Base-by-base conservation (phyloP, 1,139 yeast genomes). In the Debaryomyces robertsiae region DNA sequence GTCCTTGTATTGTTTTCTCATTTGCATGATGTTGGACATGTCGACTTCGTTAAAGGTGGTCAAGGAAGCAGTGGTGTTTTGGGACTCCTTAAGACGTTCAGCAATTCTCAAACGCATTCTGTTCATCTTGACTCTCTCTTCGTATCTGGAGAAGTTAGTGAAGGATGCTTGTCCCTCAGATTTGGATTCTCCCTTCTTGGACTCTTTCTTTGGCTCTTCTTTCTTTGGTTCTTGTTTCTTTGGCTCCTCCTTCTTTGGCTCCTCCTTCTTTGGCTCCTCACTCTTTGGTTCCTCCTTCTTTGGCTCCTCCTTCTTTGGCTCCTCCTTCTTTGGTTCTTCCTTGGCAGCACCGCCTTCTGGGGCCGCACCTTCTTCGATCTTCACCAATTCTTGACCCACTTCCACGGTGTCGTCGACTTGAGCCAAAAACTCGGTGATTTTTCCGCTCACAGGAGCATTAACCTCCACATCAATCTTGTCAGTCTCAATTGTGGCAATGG, bases 61-160 rank as follows among this genome's bases (percentile, higher is more conserved):
- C 63, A 93, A 81, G 39, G 98, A 89, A 36, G 99, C 99, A 52
- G 98, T 96, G 42, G 98, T 90, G 77, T 93, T 93, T 74, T 93
- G 99, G 29, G 98, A 87, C 76, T 94, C 98, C 87, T 93, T 93
- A 65, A 93, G 85, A 74, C 99, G 89, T 77, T 94, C 98, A 45
- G 98, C 97, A 54, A 94, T 94, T 80, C 99, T 88, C 71, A 88
- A 74, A 75, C 99, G 87, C 98, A 93, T 94, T 77, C 99, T 88
- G 83, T 91, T 93, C 98, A 93, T 93, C 77, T 93, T 93, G 53
- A 94, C 95, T 67, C 91, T 81, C 67, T 84, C 88, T 73, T 93
- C 98, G 48, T 75, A 73, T 75, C 98, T 86, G 44, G 90, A 77
- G 63, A 85, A 85, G 40, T 78, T 66, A 46, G 87, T 84, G 58